Evolutionary conservation across 495 filamentous ascomycete species (phyloP), one percentile per base, ranked within the genome.

Genomic region (Geoglossum glabrum): DNA sequence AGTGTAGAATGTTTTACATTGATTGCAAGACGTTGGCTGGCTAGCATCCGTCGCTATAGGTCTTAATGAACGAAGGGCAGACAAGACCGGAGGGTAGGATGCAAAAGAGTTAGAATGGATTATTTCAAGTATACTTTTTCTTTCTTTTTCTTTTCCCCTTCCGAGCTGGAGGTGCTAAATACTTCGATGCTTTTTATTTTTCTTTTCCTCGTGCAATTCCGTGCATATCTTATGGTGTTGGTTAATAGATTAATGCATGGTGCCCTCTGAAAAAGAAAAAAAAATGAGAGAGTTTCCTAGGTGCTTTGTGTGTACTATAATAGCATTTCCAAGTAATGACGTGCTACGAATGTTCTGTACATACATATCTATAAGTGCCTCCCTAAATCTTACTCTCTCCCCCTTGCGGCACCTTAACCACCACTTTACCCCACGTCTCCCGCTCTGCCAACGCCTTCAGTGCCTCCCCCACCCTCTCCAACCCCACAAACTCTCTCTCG

Each of bases 341-440:
- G 31, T 34, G 31, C 31, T 34, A 34, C 11, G 31, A n/a, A n/a
- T n/a, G n/a, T 34, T 34, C 11, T 34, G 31, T 5, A 34, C 4
- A 34, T 11, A 4, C 31, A 34, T 34, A 34, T 40, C 17, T 40
- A 9, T 7, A 40, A 17, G 17, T 17, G 36, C 5, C 3, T 17
- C 3, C 19, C 25, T 55, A 55, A 2, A 55, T 33, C 26, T 55
- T 55, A 30, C 52, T 55, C 21, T 71, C 73, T 4, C 74, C 72
- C 30, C 79, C 74, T 59, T 89, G 83, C n/a, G 84, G 79, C 27
- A 97, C 75, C 69, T 85, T 85, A 2, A 96, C 84, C 0, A 97
- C 87, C 1, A 96, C 90, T 76, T 97, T 97, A 0, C 90, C 90
- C 90, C 90, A 97, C 0, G 87, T 95, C 63, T 84, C 87, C 49